Conservation (phyloP, 83 land plant species). For the Picea abies region DNA sequence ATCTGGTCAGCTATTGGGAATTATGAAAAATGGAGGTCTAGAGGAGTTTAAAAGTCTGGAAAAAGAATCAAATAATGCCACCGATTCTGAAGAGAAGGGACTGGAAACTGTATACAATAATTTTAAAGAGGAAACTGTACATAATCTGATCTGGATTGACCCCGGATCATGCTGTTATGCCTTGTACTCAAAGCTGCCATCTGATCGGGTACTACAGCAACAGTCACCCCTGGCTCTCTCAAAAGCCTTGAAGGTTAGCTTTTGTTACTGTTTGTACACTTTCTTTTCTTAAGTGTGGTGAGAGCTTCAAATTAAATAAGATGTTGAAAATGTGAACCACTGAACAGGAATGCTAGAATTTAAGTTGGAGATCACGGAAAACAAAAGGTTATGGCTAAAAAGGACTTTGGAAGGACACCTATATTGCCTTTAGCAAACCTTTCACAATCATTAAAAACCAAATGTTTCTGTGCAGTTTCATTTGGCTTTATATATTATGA, state of each 20-base stretch:
- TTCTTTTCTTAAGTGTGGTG: neutral
- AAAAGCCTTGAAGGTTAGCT: conserved; percentile 87
- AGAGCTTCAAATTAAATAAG: neutral
- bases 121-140: conserved; percentile 17
- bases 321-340: neutral
- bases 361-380: neutral
- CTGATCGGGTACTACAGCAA: conserved; percentile 70
- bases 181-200: conserved; percentile 56
- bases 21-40: conserved; percentile 10
- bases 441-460: neutral
- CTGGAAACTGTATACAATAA: neutral
- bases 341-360: neutral
- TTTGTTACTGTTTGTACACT: neutral
- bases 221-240: conserved; percentile 91
- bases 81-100: conserved; percentile 16
- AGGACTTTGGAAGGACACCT: neutral
- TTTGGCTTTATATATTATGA: neutral
- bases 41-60: conserved; percentile 4
- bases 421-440: neutral
- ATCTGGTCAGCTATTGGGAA: neutral
- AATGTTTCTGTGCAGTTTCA: neutral
- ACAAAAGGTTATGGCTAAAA: neutral
- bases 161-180: conserved; percentile 80
- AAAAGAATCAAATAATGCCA: neutral
- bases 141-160: conserved; percentile 74